Conservation (phyloP, 2,329 filamentous ascomycete species). For the Calonectria naviculata region DNA sequence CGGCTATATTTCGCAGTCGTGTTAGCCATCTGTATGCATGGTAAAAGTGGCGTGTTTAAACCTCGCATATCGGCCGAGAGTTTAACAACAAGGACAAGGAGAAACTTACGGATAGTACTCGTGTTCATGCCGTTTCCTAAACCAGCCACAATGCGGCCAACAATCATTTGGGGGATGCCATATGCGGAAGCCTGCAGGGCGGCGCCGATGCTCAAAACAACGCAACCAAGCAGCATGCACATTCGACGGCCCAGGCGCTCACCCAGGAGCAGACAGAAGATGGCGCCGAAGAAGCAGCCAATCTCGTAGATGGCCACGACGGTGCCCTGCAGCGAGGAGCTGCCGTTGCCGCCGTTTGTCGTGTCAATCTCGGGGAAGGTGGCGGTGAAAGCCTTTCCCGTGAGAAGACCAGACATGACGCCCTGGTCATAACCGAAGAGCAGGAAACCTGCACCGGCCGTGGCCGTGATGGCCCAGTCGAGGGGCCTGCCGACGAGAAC, state of each 20-base stretch:
- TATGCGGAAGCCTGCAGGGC: slow-evolving; percentile 54
- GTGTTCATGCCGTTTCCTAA: slow-evolving; percentile 61
- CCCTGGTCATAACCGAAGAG: slow-evolving; percentile 49
- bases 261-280: slow-evolving; percentile 52
- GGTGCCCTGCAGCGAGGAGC: slow-evolving; percentile 56
- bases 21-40: background rate
- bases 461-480: slow-evolving; percentile 50
- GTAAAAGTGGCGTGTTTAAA: background rate
- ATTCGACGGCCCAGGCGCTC: slow-evolving; percentile 55
- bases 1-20: slow-evolving; percentile 30
- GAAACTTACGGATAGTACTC: slow-evolving; percentile 52
- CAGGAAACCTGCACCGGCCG: slow-evolving; percentile 50
- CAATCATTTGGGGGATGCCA: slow-evolving; percentile 54
- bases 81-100: too few species aligned
- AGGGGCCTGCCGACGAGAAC: slow-evolving; percentile 47
- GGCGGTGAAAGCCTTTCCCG: slow-evolving; percentile 45
- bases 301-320: slow-evolving; percentile 60
- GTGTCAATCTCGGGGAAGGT: slow-evolving; percentile 50
- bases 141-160: slow-evolving; percentile 56
- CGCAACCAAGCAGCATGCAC: slow-evolving; percentile 53
- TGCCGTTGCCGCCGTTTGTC: slow-evolving; percentile 49
- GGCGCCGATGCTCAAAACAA: slow-evolving; percentile 55
- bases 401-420: slow-evolving; percentile 47
- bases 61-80: background rate
- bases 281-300: slow-evolving; percentile 59